These are phyloP conservation scores for Colletotrichum cuscutae DNA, from an alignment of 2,329 filamentous ascomycete genomes.

Conservation along the genomic window DNA sequence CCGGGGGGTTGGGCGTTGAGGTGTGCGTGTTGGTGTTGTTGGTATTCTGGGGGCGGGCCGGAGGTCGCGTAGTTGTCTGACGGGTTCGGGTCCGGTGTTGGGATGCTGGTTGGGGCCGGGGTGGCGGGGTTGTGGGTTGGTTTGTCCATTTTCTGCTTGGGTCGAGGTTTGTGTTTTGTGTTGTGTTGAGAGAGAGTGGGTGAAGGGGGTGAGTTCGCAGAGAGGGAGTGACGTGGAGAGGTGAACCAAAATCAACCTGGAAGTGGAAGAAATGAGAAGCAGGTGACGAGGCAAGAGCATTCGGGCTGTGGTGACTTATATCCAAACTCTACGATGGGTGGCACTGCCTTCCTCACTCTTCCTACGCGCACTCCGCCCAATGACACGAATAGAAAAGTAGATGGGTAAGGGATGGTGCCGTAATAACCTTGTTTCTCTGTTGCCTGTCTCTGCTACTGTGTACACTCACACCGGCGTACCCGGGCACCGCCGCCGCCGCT, in stretches of 20 bases:
- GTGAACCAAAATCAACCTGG: no score
- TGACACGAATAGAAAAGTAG: not conserved
- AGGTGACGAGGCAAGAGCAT: not conserved
- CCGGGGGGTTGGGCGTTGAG: not conserved
- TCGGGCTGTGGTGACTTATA: constrained; percentile 25
- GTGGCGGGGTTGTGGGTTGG: not conserved
- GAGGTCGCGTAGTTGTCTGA: constrained; percentile 9
- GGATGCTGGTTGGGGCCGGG: not conserved
- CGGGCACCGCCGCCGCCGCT: not conserved
- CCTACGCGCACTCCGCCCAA: not conserved
- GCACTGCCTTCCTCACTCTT: constrained; percentile 4
- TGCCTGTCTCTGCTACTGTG: not conserved
- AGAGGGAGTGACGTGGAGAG: not conserved
- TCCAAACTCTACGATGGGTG: constrained; percentile 4
- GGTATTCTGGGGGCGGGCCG: constrained; percentile 5
- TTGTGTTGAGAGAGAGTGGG: not conserved
- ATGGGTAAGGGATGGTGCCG: not conserved
- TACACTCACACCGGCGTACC: not conserved
- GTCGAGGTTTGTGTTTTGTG: not conserved
- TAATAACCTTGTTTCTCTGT: constrained; percentile 12
- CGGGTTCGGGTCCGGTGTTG: constrained; percentile 1
- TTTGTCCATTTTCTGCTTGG: constrained; percentile 1
- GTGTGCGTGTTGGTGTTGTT: not conserved
- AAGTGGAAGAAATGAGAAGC: not conserved
- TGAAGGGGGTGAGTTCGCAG: not conserved